Percentiles rank a stretch among this genome's conserved stretches.
phyloP scores from a whole-genome alignment of 441 rosid genomes.

The Corymbia citriodora region DNA sequence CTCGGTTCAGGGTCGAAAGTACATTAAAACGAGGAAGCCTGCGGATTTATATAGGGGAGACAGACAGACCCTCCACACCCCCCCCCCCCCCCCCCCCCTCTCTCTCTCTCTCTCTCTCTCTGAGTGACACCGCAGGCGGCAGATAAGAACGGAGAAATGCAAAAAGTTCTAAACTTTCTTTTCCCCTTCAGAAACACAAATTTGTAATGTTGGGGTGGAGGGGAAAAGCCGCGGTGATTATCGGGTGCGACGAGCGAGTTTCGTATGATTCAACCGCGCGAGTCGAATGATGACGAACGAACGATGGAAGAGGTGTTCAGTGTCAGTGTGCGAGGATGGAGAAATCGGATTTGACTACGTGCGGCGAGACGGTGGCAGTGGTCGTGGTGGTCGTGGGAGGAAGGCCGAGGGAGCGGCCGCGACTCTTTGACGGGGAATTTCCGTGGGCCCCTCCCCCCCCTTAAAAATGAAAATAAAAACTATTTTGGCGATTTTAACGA shows the following conservation, averaged over 20 bases:
- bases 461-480: too few species aligned
- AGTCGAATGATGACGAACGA: too few species aligned
- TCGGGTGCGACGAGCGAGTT: too few species aligned
- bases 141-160: background rate
- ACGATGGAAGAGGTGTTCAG: background rate
- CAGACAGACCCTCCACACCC: background rate
- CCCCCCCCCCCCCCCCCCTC: too few species aligned
- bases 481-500: background rate
- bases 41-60: background rate
- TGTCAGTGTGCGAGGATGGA: background rate
- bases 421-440: background rate
- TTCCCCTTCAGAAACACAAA: background rate
- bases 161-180: background rate
- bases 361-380: background rate
- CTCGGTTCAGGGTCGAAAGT: background rate
- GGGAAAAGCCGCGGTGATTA: too few species aligned
- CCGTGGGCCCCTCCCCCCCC: background rate
- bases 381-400: background rate
- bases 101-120: background rate
- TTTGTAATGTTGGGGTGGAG: background rate
- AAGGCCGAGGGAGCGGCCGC: background rate
- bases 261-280: too few species aligned
- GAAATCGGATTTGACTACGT: background rate
- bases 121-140: background rate
- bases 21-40: background rate